These are phyloP conservation scores for Monoraphidium neglectum DNA, from an alignment of 139 green algal species.

Conservation along the genomic window DNA sequence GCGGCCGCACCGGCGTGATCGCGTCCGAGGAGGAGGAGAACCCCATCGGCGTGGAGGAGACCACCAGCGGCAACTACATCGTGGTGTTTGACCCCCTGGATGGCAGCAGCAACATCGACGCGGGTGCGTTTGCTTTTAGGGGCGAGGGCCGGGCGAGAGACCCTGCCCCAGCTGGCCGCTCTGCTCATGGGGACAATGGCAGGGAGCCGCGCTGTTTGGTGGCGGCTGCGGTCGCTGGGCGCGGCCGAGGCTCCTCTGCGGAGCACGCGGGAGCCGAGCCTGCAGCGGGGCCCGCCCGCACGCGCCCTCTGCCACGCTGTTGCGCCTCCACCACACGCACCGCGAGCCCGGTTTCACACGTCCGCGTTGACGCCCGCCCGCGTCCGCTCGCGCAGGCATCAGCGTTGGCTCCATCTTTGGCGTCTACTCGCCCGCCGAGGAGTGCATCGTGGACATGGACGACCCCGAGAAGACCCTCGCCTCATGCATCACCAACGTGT, in stretches of 20 bases:
- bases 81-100: conserved; percentile 99
- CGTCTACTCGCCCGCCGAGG: conserved; percentile 87
- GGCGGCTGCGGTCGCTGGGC: too few species aligned
- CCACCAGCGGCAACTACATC: conserved; percentile 95
- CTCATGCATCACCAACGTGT: conserved; percentile 88
- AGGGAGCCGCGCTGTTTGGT: too few species aligned
- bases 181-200: too few species aligned
- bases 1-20: conserved; percentile 86
- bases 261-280: not conserved
- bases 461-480: conserved; percentile 56
- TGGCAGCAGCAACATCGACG: conserved; percentile 98
- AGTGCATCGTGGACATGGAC: conserved; percentile 84
- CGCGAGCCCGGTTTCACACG: not conserved
- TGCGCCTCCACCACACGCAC: too few species aligned
- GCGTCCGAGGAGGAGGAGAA: conserved; percentile 98
- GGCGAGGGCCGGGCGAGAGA: too few species aligned
- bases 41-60: conserved; percentile 95
- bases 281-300: not conserved
- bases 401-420: conserved; percentile 97
- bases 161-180: too few species aligned
- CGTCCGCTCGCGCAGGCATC: conserved; percentile 57
- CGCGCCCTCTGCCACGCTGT: conserved; percentile 39
- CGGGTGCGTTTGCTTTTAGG: conserved; percentile 37
- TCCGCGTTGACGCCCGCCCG: conserved; percentile 35
- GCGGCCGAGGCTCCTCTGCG: too few species aligned